Base-by-base conservation (phyloP, 768 basidiomycete genomes). In the Hericium rajendrae region DNA sequence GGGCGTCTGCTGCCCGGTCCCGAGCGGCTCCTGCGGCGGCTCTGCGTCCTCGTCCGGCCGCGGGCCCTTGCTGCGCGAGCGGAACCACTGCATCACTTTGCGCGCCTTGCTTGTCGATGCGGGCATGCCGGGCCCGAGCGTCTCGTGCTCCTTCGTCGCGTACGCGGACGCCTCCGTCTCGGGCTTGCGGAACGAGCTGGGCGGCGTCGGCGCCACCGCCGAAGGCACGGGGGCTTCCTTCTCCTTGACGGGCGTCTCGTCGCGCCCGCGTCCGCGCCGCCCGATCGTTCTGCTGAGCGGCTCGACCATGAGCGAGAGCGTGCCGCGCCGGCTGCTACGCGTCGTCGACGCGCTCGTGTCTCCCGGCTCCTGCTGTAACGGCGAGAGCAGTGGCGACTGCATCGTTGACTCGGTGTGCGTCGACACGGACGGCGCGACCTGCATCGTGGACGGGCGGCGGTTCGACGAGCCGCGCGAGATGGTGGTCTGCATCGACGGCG, bases 1-100 rank as follows among this genome's bases (percentile, higher is more conserved):
- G 18, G 61, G 57, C 11, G 61, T 53, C 51, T 54, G 60, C 16
- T 53, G 50, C 2, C 28, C n/a, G 6, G 20, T 4, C 28, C 6
- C 26, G 15, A 39, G 20, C 38, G 13, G 51, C n/a, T 53, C 53
- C 32, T 5, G 41, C 18, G 61, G 56, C 6, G 55, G 24, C 16
- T 64, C 60, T 24, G 54, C 57, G 26, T 66, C 66, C 57, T 69
- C 69, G 51, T 64, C 65, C 40, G 66, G 22, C 60, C 61, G 28
- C 58, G 70, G 56, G 62, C 68, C 65, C 68, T 82, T 86, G 66
- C 83, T 85, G 71, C 79, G 81, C 56, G 79, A 80, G 70, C 88
- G 78, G 81, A 99, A 98, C 97, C 97, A 99, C 62, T 94, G 86
- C 95, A 98, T 98, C 54, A 99, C 97, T 67, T 88, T 92, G 70